Conservation (phyloP, 2,329 filamentous ascomycete genomes). For the Verticillium dahliae region DNA sequence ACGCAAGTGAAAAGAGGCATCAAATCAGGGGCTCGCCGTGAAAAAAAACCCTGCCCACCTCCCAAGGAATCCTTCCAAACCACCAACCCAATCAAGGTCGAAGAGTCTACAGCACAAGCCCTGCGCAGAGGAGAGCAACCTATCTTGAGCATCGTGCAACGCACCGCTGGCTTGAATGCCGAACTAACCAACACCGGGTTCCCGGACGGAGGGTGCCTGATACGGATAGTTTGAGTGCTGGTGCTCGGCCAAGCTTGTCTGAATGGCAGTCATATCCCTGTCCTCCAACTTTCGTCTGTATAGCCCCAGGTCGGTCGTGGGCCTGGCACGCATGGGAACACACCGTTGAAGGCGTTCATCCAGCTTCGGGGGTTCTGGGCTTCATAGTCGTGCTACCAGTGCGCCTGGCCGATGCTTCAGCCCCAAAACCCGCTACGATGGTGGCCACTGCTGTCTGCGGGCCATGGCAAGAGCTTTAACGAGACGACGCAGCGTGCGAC, state of each 20-base stretch:
- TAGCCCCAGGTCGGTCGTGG: no score
- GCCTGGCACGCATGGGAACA: slow-evolving; percentile 24
- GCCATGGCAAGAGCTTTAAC: slow-evolving; percentile 60
- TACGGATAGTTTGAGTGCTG: slow-evolving; percentile 49
- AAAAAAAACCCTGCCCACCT: background rate
- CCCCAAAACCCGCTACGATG: background rate
- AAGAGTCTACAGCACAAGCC: background rate
- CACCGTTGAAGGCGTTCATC: slow-evolving; percentile 74
- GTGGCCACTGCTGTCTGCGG: slow-evolving; percentile 21
- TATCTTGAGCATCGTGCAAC: background rate
- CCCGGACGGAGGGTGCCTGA: background rate
- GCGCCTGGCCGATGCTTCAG: slow-evolving; percentile 11
- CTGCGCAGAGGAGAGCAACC: background rate
- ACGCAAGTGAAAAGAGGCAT: background rate
- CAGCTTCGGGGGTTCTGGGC: slow-evolving; percentile 73
- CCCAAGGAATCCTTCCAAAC: background rate
- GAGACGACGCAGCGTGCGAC: slow-evolving; percentile 21
- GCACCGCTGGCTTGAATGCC: background rate
- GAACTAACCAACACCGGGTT: background rate
- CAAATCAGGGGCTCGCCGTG: no score
- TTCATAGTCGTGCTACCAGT: slow-evolving; percentile 56
- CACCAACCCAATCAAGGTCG: background rate
- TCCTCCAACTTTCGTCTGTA: no score
- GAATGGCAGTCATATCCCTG: no score
- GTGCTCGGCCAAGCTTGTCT: no score